Evolutionary conservation across 495 filamentous ascomycete species (phyloP), one percentile per base, ranked within the genome.

Genomic region (Lasiosphaeria ovina): DNA sequence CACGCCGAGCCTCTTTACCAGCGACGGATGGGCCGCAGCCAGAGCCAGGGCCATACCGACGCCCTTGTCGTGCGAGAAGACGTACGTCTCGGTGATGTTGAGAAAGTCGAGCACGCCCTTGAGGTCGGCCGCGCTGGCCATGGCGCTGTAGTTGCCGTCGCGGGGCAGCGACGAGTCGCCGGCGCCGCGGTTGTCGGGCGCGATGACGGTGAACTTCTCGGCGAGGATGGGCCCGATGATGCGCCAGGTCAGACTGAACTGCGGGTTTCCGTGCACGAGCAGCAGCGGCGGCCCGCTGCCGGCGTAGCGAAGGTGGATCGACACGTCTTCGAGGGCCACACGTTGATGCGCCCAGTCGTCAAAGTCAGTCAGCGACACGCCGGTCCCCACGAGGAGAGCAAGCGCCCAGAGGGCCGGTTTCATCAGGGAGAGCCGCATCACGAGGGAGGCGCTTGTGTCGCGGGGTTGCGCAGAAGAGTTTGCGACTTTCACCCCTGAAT

Each of bases 161-260:
- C 60, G 55, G 3, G 74, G 65, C 11, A 78, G 58, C 11, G 67
- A 66, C 35, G 69, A 73, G 59, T 76, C 71, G 51, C 76, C 76
- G 36, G 62, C 63, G 51, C 74, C 74, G 53, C 74, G 76, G 61
- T 70, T 72, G 62, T 77, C 76, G 0, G 72, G 69, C 0, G 72
- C 74, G 54, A 78, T 76, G 59, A 75, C 74, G 9, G 72, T 78
- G 56, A 83, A 83, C 67, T 83, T 80, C 66, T 85, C 78, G 6
- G 81, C 74, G 36, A 85, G 75, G 55, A 85, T 79, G 10, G 82
- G 84, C 6, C 82, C 82, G 64, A 86, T 78, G 54, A 71, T 75
- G 69, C 79, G 81, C 72, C 82, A 85, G 33, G 79, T 78, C 35
- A 76, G 55, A 38, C 72, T 74, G 64, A 72, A 68, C 50, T 78